Evolutionary conservation across 2,329 filamentous ascomycete genomes (phyloP).

Genomic region (Fusarium tjaetaba): DNA sequence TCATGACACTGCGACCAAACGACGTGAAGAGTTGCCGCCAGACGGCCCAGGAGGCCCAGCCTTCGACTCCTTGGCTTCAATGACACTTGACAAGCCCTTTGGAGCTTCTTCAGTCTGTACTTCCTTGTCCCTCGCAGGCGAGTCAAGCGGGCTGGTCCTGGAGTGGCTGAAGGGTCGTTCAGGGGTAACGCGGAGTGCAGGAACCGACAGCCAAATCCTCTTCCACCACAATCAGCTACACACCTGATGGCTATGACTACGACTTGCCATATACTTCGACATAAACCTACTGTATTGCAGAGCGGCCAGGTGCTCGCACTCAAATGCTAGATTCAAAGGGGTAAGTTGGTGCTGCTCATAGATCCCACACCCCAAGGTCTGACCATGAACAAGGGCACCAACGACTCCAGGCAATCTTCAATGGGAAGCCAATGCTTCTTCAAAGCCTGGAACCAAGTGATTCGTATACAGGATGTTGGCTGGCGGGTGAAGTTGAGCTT

Average conservation of each 20-base stretch:
- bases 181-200: background rate
- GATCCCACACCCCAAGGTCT: background rate
- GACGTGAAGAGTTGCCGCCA: background rate
- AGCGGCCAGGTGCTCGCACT: too few relatives aligned
- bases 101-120: rapidly evolving
- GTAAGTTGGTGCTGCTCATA: background rate
- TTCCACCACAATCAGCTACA: too few relatives aligned
- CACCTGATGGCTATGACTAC: background rate
- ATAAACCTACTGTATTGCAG: rapidly evolving
- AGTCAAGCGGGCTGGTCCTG: too few relatives aligned
- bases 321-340: background rate
- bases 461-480: background rate
- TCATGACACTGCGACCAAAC: background rate
- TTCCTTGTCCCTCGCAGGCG: background rate
- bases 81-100: rapidly evolving
- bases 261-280: background rate
- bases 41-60: background rate
- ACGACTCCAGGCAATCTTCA: background rate
- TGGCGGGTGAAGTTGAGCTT: background rate
- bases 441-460: rapidly evolving
- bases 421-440: rapidly evolving
- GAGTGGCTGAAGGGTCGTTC: background rate
- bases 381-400: too few relatives aligned
- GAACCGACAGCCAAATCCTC: background rate
- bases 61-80: too few relatives aligned